Evolutionary conservation across 1,284 basidiomycete species (phyloP).

Genomic region (Pascua sp.): DNA sequence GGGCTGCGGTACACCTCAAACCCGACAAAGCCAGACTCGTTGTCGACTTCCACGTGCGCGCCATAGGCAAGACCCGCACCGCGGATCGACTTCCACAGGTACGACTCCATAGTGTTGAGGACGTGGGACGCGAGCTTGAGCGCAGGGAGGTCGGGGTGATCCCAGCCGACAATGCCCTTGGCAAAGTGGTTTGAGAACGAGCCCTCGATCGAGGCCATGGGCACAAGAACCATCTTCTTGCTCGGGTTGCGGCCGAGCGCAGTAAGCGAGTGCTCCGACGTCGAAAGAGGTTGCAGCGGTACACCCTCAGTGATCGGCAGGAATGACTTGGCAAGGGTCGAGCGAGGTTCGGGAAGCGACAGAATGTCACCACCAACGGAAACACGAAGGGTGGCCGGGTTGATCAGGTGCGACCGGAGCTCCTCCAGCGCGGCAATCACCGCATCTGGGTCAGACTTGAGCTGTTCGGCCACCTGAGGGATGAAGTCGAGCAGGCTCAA

Average conservation of each 20-base stretch:
- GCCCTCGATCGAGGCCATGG: constrained; percentile 90
- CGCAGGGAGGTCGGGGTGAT: constrained; percentile 79
- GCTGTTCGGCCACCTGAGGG: constrained; percentile 66
- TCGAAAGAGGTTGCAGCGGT: constrained; percentile 64
- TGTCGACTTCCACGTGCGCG: constrained; percentile 71
- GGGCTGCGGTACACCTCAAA: constrained; percentile 86
- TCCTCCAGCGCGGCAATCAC: constrained; percentile 72
- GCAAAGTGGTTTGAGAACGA: constrained; percentile 79
- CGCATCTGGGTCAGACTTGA: constrained; percentile 69
- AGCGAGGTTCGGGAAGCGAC: constrained; percentile 66
- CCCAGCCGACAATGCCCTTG: constrained; percentile 70
- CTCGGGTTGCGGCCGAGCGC: constrained; percentile 68
- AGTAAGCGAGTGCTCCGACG: constrained; percentile 68
- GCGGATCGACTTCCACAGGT: constrained; percentile 87
- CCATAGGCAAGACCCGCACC: constrained; percentile 94
- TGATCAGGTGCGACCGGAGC: constrained; percentile 63
- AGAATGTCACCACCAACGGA: constrained; percentile 83
- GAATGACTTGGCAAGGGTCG: constrained; percentile 68
- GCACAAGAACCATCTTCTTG: constrained; percentile 76
- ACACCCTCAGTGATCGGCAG: constrained; percentile 55
- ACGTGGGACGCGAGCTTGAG: constrained; percentile 80
- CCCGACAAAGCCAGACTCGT: constrained; percentile 74
- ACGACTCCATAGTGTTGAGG: constrained; percentile 90
- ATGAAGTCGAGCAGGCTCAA: constrained; percentile 74
- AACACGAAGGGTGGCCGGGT: constrained; percentile 77